Percentiles rank a stretch among this genome's conserved stretches.
Conservation (phyloP, 2,329 filamentous ascomycete species). For the Septoria petroselini region DNA sequence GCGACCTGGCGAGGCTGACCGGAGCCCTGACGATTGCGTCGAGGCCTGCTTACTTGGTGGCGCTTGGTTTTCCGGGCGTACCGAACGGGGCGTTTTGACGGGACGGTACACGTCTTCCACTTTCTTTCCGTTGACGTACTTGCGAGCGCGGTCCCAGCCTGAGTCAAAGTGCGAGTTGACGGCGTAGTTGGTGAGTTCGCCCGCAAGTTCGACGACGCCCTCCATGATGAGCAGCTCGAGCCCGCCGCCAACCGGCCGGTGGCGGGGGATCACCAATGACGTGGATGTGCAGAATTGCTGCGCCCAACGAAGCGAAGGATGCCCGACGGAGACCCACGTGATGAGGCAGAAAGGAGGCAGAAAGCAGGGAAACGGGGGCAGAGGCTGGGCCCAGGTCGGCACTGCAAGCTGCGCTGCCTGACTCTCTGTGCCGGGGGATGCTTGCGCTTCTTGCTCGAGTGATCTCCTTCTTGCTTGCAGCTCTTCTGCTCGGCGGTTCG, state of each 20-base stretch:
- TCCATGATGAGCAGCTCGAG: constrained; percentile 17
- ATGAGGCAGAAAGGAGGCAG: background rate
- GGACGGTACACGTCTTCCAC: constrained; percentile 18
- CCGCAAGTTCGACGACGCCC: constrained; percentile 30
- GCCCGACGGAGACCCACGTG: constrained; percentile 9
- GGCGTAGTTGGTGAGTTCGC: constrained; percentile 28
- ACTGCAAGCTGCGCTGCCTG: constrained; percentile 1
- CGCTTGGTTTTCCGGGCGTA: constrained; percentile 3
- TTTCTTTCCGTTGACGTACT: constrained; percentile 24
- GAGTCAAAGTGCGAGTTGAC: constrained; percentile 31
- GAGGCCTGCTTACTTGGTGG: constrained; percentile 3
- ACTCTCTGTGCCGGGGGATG: constrained; percentile 1
- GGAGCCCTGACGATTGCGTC: constrained; percentile 6
- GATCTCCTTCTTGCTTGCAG: background rate
- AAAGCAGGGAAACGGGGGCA: background rate
- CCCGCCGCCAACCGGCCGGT: constrained; percentile 6
- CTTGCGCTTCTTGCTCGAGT: background rate
- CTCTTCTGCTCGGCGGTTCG: background rate
- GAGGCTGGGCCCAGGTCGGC: constrained; percentile 2
- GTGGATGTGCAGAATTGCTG: constrained; percentile 11
- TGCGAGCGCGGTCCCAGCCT: constrained; percentile 27
- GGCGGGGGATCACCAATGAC: constrained; percentile 15
- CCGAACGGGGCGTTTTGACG: background rate
- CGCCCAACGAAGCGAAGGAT: constrained; percentile 14
- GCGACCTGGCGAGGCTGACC: constrained; percentile 16